phyloP scores from a whole-genome alignment of 2,329 filamentous ascomycete genomes.

The Beauveria sp. region DNA sequence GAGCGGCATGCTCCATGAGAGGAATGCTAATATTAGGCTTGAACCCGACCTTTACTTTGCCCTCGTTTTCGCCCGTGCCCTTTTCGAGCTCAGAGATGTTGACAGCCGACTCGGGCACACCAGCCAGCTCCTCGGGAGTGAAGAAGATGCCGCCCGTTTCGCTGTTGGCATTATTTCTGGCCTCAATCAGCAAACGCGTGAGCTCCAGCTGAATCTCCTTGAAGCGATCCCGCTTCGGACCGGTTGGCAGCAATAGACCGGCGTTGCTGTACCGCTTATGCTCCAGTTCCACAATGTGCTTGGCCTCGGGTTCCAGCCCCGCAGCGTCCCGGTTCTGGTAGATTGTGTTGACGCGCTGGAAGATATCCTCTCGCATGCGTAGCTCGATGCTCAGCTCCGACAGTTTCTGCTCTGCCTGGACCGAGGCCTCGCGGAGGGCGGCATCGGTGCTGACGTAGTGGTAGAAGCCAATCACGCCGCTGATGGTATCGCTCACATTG shows the following conservation, averaged over 20 bases:
- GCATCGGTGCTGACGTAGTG: slow-evolving; percentile 68
- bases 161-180: slow-evolving; percentile 75
- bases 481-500: slow-evolving; percentile 56
- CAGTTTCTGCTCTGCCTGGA: slow-evolving; percentile 66
- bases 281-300: slow-evolving; percentile 69
- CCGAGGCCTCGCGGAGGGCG: slow-evolving; percentile 65
- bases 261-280: slow-evolving; percentile 70
- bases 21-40: slow-evolving; percentile 80
- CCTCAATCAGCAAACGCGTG: slow-evolving; percentile 64
- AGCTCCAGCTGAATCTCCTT: slow-evolving; percentile 81
- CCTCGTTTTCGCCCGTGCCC: slow-evolving; percentile 63
- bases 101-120: slow-evolving; percentile 65
- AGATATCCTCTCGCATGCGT: slow-evolving; percentile 76
- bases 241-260: slow-evolving; percentile 63
- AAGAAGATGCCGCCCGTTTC: slow-evolving; percentile 77
- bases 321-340: slow-evolving; percentile 45
- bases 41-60: slow-evolving; percentile 69
- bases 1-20: slow-evolving; percentile 66
- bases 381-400: slow-evolving; percentile 72
- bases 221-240: slow-evolving; percentile 66
- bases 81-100: slow-evolving; percentile 58
- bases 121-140: slow-evolving; percentile 62
- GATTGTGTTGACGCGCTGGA: slow-evolving; percentile 54
- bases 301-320: slow-evolving; percentile 58
- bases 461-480: slow-evolving; percentile 69